Evolutionary conservation across 225 moss, liverwort and hornwort species (phyloP).

Genomic region (Takakia lepidozioides): DNA sequence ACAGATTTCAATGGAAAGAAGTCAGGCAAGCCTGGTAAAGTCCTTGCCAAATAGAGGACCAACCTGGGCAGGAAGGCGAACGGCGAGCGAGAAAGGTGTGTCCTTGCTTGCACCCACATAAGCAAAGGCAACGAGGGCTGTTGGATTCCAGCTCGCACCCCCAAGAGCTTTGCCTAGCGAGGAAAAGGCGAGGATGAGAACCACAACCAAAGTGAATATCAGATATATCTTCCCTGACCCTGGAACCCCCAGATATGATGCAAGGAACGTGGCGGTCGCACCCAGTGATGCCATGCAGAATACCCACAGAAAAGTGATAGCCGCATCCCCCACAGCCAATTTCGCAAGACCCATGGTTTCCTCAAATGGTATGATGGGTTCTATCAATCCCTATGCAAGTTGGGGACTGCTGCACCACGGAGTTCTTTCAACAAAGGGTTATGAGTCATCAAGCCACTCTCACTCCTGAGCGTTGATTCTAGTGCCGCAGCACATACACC

Average conservation of each 20-base stretch:
- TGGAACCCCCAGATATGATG: conserved; percentile 22
- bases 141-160: conserved; percentile 77
- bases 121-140: conserved; percentile 56
- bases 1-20: neutral
- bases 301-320: conserved; percentile 58
- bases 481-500: too few relatives aligned
- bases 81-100: conserved; percentile 34
- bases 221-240: conserved; percentile 31
- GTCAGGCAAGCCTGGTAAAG: neutral
- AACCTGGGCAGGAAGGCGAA: conserved; percentile 61
- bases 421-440: too few relatives aligned
- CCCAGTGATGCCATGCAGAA: conserved; percentile 44
- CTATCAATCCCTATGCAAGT: too few relatives aligned
- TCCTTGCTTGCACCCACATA: conserved; percentile 53
- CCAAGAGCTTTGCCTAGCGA: conserved; percentile 30
- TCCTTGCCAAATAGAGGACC: neutral
- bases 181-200: conserved; percentile 33
- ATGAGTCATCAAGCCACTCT: too few relatives aligned
- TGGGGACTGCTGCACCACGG: too few relatives aligned
- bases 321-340: conserved; percentile 39
- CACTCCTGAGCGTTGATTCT: too few relatives aligned
- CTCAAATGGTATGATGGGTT: too few relatives aligned
- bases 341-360: conserved; percentile 42
- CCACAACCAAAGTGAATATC: conserved; percentile 29
- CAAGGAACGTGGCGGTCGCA: conserved; percentile 14